Percentiles rank a stretch among this genome's conserved stretches.
phyloP scores from a whole-genome alignment of 1,284 basidiomycete genomes.

The Exobasidium cylindrosporum region DNA sequence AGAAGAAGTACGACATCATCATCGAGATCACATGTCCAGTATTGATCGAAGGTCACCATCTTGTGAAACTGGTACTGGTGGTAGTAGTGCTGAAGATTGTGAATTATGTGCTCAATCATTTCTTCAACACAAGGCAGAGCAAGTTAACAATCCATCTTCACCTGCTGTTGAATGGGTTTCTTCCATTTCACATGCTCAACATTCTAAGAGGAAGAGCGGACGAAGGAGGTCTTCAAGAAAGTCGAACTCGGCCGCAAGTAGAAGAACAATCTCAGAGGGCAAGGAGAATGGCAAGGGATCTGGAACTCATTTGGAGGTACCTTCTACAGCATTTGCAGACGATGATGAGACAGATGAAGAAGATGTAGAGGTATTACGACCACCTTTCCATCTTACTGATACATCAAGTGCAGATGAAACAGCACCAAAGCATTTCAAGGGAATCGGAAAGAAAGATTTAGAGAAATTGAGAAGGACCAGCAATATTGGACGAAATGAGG shows the following conservation, averaged over 20 bases:
- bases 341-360: neutral
- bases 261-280: no score
- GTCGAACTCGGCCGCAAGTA: neutral
- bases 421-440: neutral
- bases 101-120: slow-evolving; percentile 10
- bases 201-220: neutral
- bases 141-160: slow-evolving; percentile 6
- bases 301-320: slow-evolving; percentile 9
- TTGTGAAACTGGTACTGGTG: neutral
- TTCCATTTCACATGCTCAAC: slow-evolving; percentile 17
- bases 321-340: neutral
- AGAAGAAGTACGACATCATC: neutral
- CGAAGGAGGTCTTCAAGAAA: neutral
- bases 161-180: slow-evolving; percentile 27
- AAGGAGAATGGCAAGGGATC: neutral
- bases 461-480: slow-evolving; percentile 24
- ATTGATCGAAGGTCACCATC: neutral
- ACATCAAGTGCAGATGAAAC: slow-evolving; percentile 9
- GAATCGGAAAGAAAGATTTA: slow-evolving; percentile 42
- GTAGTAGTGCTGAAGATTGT: slow-evolving; percentile 15
- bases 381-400: neutral
- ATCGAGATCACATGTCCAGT: neutral
- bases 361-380: neutral
- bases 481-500: neutral
- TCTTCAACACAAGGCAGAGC: neutral